phyloP scores from a whole-genome alignment of 164 flowering plant genomes.

The Annona squamosa region DNA sequence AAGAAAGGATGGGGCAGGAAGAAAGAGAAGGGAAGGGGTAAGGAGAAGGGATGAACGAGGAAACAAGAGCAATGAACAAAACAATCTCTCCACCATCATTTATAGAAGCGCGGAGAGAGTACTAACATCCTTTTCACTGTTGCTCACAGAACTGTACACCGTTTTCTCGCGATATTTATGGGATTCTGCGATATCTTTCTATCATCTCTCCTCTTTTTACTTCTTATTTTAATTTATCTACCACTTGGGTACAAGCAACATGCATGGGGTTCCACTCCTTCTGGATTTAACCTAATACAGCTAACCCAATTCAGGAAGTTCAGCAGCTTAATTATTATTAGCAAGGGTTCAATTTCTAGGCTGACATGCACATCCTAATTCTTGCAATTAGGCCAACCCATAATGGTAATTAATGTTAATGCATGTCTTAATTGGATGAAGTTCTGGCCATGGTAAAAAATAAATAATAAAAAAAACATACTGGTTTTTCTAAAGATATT shows the following conservation, averaged over 20 bases:
- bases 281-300: too few species aligned
- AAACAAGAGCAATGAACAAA: background rate
- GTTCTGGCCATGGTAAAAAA: too few species aligned
- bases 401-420: too few species aligned
- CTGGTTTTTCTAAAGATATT: too few species aligned
- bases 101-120: conserved; percentile 1
- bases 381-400: too few species aligned
- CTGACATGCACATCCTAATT: too few species aligned
- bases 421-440: too few species aligned
- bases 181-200: background rate
- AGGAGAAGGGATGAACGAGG: background rate
- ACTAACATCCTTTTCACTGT: background rate
- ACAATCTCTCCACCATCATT: background rate
- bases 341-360: too few species aligned
- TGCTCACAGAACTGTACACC: background rate
- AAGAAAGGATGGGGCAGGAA: background rate
- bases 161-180: conserved; percentile 5
- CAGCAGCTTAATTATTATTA: too few species aligned
- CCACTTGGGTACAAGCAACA: background rate
- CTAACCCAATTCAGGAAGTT: too few species aligned
- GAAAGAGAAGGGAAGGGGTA: background rate
- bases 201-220: background rate
- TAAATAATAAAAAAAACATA: too few species aligned
- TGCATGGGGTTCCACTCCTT: background rate
- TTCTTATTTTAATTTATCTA: too few species aligned